These are phyloP conservation scores for Sophora flavescens DNA, from an alignment of 306 rosid species.

Conservation along the genomic window DNA sequence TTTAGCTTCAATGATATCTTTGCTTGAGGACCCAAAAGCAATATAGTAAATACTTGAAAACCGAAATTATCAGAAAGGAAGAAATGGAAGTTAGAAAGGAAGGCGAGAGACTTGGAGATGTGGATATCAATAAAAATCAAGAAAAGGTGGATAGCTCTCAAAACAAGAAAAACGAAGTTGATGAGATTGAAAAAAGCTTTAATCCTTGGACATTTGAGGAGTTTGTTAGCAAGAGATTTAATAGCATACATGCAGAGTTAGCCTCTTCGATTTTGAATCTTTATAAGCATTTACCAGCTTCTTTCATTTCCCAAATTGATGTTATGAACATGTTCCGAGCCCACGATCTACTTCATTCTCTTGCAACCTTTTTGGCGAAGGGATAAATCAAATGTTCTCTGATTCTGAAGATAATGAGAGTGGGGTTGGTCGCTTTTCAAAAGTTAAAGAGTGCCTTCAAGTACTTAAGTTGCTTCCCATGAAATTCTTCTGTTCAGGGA, in stretches of 20 bases:
- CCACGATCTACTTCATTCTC: neutral
- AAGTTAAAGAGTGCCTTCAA: neutral
- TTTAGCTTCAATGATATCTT: slow-evolving; percentile 29
- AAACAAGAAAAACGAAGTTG: neutral
- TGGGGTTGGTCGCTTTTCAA: no score
- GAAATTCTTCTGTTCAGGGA: neutral
- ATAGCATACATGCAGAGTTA: neutral
- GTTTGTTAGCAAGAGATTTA: neutral
- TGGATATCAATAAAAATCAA: neutral
- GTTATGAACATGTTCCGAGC: neutral
- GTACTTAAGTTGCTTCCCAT: neutral
- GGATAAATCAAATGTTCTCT: neutral
- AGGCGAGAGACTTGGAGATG: neutral
- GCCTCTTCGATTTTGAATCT: neutral
- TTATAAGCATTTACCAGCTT: neutral
- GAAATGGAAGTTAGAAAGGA: neutral
- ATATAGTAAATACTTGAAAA: slow-evolving; percentile 28
- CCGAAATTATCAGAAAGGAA: neutral
- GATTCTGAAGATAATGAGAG: no score
- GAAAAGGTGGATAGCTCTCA: neutral
- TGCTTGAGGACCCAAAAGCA: slow-evolving; percentile 46
- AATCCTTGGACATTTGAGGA: neutral
- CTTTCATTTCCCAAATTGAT: neutral
- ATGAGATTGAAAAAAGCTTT: neutral
- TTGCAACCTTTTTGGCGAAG: neutral